Evolutionary conservation across 1,139 yeast genomes (phyloP).

Genomic region (Hansenula lynferdii): DNA sequence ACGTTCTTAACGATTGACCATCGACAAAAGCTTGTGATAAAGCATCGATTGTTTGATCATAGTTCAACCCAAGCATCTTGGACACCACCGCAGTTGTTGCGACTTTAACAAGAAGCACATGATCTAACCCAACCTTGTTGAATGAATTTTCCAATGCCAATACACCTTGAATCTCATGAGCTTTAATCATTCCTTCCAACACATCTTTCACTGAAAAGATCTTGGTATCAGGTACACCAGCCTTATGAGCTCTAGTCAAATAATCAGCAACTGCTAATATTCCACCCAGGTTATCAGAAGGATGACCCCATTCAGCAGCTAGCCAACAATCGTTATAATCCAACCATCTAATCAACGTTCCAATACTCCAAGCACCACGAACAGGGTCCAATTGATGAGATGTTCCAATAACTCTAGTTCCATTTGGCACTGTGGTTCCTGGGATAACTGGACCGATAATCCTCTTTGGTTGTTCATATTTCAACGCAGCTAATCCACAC

Average conservation of each 20-base stretch:
- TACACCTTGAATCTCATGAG: slow-evolving; percentile 58
- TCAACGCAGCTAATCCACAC: slow-evolving; percentile 56
- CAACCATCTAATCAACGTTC: slow-evolving; percentile 53
- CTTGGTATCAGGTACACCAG: slow-evolving; percentile 34
- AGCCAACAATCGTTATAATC: slow-evolving; percentile 61
- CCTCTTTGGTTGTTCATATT: slow-evolving; percentile 43
- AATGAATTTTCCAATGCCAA: slow-evolving; percentile 54
- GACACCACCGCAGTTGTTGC: slow-evolving; percentile 59
- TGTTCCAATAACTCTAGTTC: slow-evolving; percentile 51
- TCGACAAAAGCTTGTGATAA: slow-evolving; percentile 57
- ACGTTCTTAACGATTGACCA: slow-evolving; percentile 53
- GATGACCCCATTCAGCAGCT: slow-evolving; percentile 67
- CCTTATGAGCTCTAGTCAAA: slow-evolving; percentile 42
- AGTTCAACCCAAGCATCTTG: slow-evolving; percentile 42
- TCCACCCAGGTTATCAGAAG: slow-evolving; percentile 55
- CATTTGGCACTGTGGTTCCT: slow-evolving; percentile 49
- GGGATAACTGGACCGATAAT: slow-evolving; percentile 52
- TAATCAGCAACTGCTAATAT: slow-evolving; percentile 55
- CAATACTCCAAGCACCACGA: slow-evolving; percentile 52
- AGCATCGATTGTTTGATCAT: slow-evolving; percentile 50
- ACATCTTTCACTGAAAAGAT: slow-evolving; percentile 44
- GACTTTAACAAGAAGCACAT: slow-evolving; percentile 53
- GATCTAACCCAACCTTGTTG: slow-evolving; percentile 54
- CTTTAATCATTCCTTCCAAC: slow-evolving; percentile 51
- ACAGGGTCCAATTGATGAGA: slow-evolving; percentile 46